A percentile compares a stretch with the other conserved stretches of the same genome.
phyloP scores from a whole-genome alignment of 768 basidiomycete species.

The Lentinula aciculospora region DNA sequence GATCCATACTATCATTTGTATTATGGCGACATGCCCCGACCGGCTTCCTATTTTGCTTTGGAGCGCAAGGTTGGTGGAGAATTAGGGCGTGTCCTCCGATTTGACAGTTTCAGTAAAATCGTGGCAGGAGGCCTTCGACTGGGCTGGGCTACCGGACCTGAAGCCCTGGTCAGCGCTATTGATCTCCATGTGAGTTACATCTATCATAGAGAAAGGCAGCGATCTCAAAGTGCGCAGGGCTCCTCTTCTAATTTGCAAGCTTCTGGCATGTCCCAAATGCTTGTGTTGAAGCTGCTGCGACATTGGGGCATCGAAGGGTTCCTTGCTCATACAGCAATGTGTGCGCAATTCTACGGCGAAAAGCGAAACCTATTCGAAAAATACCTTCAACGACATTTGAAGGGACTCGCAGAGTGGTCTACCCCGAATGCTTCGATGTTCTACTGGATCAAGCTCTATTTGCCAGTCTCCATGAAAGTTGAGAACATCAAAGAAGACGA shows the following conservation, averaged over 20 bases:
- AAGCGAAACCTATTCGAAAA: conserved; percentile 75
- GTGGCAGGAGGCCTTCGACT: conserved; percentile 73
- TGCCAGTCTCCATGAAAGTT: not conserved
- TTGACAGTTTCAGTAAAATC: conserved; percentile 88
- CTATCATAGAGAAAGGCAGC: not conserved
- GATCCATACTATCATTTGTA: conserved; percentile 79
- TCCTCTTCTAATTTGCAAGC: conserved; percentile 61
- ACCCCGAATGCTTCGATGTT: conserved; percentile 82
- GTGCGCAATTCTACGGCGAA: conserved; percentile 64
- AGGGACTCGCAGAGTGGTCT: conserved; percentile 68
- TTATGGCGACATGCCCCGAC: conserved; percentile 57
- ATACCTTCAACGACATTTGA: conserved; percentile 69
- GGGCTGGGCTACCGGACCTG: conserved; percentile 80
- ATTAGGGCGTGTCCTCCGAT: conserved; percentile 75
- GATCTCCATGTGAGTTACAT: conserved; percentile 54
- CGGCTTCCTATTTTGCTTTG: conserved; percentile 77
- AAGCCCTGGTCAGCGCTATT: conserved; percentile 58
- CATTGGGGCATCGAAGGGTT: conserved; percentile 79
- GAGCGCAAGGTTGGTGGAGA: conserved; percentile 49
- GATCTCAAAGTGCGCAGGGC: conserved; percentile 38
- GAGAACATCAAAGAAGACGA: not conserved
- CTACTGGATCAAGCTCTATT: conserved; percentile 46
- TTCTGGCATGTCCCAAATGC: conserved; percentile 57
- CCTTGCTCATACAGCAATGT: conserved; percentile 54
- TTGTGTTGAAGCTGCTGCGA: conserved; percentile 50